Base-by-base conservation (phyloP, 164 flowering plant species). In the Tetrastigma voinierianum region DNA sequence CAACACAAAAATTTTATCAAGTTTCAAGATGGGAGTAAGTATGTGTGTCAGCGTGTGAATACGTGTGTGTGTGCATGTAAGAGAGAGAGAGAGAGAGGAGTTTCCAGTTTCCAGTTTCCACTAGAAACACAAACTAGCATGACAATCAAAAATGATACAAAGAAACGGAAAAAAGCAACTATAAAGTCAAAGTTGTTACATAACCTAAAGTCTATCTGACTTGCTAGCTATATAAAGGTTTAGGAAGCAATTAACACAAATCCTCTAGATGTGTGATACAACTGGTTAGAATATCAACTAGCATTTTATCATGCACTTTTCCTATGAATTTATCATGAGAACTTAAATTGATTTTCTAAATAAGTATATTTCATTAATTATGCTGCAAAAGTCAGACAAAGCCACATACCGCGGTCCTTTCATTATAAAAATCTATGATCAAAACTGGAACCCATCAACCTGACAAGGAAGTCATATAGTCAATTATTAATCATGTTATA, bases 391-490 rank as follows among this genome's bases (percentile, higher is more conserved):
- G 51, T 2, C 3, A 21, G 1, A 15, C 23, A 73, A 32, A 54
- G 59, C 21, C 21, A 59, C 78, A 48, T 82, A 89, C 97, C 98
- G 90, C 89, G 66, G 97, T 89, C 18, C 72, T 71, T 87, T 93
- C 98, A 93, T 93, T 63, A 93, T 77, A n/a, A 74, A 90, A 97
- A 56, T 97, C 98, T 97, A 93, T 90, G 51, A 93, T 92, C 57
- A 90, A 97, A 87, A 93, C 90, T 16, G 97, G 86, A 93, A 93
- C 7, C 98, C 98, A 82, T 93, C 98, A 80, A 93, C 90, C 98
- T 93, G 84, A 64, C 19, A 77, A 72, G 53, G 21, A 40, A 72
- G 19, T 59, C 46, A 61, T 23, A n/a, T 59, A 51, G 56, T 56
- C 20, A 21, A n/a, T 64, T 46, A 46, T 4, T 21, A 52, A 23